Conservation (phyloP, 495 filamentous ascomycete species). For the Penicillium goetzii region DNA sequence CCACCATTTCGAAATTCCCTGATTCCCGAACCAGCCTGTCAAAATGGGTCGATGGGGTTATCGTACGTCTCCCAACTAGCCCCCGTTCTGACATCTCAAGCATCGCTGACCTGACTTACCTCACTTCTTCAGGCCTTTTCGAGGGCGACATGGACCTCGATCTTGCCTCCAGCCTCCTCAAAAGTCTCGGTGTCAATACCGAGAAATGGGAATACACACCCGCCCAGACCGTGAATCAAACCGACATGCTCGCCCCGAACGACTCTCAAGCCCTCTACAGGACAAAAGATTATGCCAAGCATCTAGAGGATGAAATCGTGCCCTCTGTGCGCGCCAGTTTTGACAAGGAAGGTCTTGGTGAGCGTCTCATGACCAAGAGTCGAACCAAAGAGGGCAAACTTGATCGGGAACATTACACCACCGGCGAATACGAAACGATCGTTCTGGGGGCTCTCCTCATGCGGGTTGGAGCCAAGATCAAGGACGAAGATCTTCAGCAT, state of each 20-base stretch:
- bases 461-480: neutral
- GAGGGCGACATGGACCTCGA: neutral
- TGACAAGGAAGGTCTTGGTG: neutral
- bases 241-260: neutral
- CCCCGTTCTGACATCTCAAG: neutral
- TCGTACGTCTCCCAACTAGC: neutral
- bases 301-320: neutral
- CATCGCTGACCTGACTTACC: neutral
- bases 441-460: neutral
- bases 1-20: neutral
- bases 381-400: neutral
- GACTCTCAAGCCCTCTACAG: neutral
- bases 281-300: neutral
- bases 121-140: neutral
- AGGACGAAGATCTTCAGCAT: neutral
- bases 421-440: neutral
- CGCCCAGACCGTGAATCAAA: neutral
- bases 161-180: neutral
- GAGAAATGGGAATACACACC: neutral
- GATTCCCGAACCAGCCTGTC: neutral
- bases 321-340: neutral
- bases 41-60: neutral
- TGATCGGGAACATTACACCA: neutral
- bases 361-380: neutral
- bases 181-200: neutral